A percentile compares a stretch with the other conserved stretches of the same genome.
Conservation (phyloP, 495 filamentous ascomycete species). For the Poronia punctata region DNA sequence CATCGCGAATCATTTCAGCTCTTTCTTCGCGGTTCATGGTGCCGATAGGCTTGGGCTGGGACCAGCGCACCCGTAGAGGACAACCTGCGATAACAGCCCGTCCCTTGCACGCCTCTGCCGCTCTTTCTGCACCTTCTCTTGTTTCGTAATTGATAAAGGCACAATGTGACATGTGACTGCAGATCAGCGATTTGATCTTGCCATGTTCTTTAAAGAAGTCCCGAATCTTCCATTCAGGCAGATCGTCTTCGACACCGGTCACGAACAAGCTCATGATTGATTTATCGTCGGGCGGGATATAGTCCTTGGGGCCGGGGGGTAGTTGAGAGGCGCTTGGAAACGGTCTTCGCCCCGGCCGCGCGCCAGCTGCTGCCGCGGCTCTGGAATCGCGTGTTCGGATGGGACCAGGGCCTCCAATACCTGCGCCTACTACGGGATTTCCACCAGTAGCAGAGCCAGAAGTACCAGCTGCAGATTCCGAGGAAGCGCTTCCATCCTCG, state of each 20-base stretch:
- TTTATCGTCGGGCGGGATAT: conserved; percentile 70
- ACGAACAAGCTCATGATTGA: conserved; percentile 88
- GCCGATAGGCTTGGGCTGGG: conserved; percentile 81
- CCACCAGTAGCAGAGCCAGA: conserved; percentile 36
- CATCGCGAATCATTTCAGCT: conserved; percentile 64
- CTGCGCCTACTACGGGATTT: conserved; percentile 38
- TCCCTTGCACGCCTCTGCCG: conserved; percentile 78
- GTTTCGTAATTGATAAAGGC: conserved; percentile 91
- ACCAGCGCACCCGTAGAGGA: conserved; percentile 85
- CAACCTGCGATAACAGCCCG: conserved; percentile 78
- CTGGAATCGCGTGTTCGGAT: conserved; percentile 60
- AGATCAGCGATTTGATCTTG: conserved; percentile 79
- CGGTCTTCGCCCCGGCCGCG: conserved; percentile 40
- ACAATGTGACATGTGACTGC: conserved; percentile 93
- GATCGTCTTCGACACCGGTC: conserved; percentile 91
- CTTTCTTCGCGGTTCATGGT: conserved; percentile 80
- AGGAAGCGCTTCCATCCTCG: conserved; percentile 44
- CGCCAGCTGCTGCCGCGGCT: conserved; percentile 44
- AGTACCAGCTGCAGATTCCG: conserved; percentile 30
- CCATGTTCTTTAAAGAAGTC: conserved; percentile 86
- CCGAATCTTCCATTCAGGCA: conserved; percentile 84
- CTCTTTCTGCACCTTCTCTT: conserved; percentile 74
- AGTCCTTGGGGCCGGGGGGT: conserved; percentile 74
- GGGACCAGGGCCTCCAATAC: conserved; percentile 51
- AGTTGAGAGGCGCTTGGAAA: conserved; percentile 67